Evolutionary conservation across 1,284 basidiomycete genomes (phyloP), one percentile per base, ranked within the genome.

Genomic region (Pascua sp.): DNA sequence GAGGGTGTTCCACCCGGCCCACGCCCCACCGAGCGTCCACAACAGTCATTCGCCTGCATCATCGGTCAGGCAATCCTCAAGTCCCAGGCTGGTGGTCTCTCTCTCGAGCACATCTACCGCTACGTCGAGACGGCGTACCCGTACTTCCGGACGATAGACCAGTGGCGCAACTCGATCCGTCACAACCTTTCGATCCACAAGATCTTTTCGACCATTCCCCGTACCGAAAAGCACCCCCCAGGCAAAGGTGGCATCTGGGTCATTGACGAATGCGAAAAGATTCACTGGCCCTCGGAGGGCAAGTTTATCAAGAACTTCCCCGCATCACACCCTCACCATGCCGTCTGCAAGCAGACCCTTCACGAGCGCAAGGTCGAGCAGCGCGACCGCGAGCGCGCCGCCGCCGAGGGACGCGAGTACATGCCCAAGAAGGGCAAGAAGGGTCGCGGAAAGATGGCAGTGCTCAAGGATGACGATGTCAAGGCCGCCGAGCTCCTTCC

Each of bases 41-140:
- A 87, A 37, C 83, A 85, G 37, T 93, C 92, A 2, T 98, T 98
- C 69, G 94, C 95, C 3, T 94, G 92, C 7, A 84, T 98, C 52
- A 93, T 98, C 62, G 95, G 95, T 5, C 92, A 94, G 67, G 95
- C 95, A 8, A 87, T 98, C 61, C 81, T 94, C 56, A 88, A 90
- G 12, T 91, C 90, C 1, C 83, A 85, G 0, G 84, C 88, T 42
- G 88, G 91, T 65, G 86, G 89, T 42, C 84, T 98, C 39, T 92
- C 91, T 0, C 81, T 98, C 24, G 91, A 94, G 68, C 93, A 98
- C 72, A 95, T 98, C 61, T 98, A 98, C 71, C 86, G 90, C 68
- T 98, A 86, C 83, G 95, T 98, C 69, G 91, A 90, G 58, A 90
- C 89, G 42, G 90, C 91, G 5, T 94, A 92, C 75, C 93, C 95